Base-by-base conservation (phyloP, 2,329 filamentous ascomycete species). In the Neobulgaria alba region DNA sequence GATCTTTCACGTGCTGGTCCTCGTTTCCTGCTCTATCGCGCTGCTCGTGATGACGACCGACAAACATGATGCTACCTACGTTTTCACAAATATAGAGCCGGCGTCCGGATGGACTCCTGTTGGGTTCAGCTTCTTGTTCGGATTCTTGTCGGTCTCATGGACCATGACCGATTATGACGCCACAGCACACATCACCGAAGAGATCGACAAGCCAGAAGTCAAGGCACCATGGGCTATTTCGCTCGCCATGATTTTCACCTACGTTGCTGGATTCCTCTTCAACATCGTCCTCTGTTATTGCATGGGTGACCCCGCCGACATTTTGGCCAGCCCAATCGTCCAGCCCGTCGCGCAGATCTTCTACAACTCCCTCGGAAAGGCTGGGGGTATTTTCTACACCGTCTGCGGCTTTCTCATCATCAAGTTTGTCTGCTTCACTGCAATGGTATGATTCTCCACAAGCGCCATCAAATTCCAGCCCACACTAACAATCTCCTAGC, bases 131-230 rank as follows among this genome's bases (percentile, higher is more conserved):
- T 77, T 73, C 54, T 53, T 76, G n/a, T 76, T 77, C 44, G 73
- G 73, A n/a, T 76, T 75, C 53, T 60, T 78, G 18, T 72, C 69
- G 2, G 73, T 75, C 29, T 68, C 67, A 15, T 78, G 73, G 73
- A 76, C 72, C 39, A 77, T 77, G 72, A 77, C 72, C 3, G 68
- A 72, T 50, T 72, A 72, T 53, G 70, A 68, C 53, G 64, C 64
- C 8, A 63, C 61, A n/a, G 59, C 60, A 10, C 59, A 63, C 50
- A 73, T 73, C 38, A 66, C 68, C 7, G 72, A 75, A 52, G 72
- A 75, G 48, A 70, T 73, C 42, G 52, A 62, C 46, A 55, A 72
- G 42, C 68, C 69, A 3, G 69, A 70, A 43, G 57, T 67, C 50
- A 70, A 71, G 45, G 69, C 68, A 2, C 69, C 69, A n/a, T 72